These are phyloP conservation scores for Pseudopyricularia javanii DNA, from an alignment of 2,329 filamentous ascomycete species.

Conservation along the genomic window DNA sequence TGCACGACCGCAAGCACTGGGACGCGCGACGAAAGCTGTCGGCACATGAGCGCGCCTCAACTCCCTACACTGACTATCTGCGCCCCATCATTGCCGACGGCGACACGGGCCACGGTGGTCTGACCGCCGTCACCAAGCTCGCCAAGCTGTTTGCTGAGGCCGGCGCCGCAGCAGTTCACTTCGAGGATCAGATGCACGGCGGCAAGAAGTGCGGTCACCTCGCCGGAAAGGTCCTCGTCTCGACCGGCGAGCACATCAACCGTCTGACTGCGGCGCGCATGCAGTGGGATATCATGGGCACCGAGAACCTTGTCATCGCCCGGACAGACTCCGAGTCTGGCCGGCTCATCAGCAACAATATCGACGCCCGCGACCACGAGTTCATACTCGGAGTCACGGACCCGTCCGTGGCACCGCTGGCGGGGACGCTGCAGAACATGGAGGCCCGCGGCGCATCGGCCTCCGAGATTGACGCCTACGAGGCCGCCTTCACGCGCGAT, in stretches of 20 bases:
- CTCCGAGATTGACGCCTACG: conserved; percentile 72
- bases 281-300: conserved; percentile 97
- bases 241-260: conserved; percentile 92
- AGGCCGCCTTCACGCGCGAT: conserved; percentile 77
- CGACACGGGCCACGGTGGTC: conserved; percentile 87
- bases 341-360: conserved; percentile 75
- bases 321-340: conserved; percentile 93
- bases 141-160: conserved; percentile 97
- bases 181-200: conserved; percentile 94
- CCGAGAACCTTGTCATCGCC: conserved; percentile 87
- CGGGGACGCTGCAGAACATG: conserved; percentile 84
- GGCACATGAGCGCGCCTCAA: conserved; percentile 56
- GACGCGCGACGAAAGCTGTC: conserved; percentile 70
- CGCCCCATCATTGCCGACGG: conserved; percentile 93
- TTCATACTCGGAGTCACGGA: conserved; percentile 56
- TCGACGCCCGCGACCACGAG: conserved; percentile 92
- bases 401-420: conserved; percentile 21
- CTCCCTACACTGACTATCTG: conserved; percentile 83
- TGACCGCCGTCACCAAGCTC: conserved; percentile 87
- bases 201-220: conserved; percentile 98
- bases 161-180: conserved; percentile 89
- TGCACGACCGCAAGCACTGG: conserved; percentile 95
- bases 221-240: conserved; percentile 90
- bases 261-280: conserved; percentile 82
- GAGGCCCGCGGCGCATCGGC: conserved; percentile 67